A percentile compares a stretch with the other conserved stretches of the same genome.
phyloP scores from a whole-genome alignment of 176 grass and related monocot species.

The Rhynchospora breviuscula region DNA sequence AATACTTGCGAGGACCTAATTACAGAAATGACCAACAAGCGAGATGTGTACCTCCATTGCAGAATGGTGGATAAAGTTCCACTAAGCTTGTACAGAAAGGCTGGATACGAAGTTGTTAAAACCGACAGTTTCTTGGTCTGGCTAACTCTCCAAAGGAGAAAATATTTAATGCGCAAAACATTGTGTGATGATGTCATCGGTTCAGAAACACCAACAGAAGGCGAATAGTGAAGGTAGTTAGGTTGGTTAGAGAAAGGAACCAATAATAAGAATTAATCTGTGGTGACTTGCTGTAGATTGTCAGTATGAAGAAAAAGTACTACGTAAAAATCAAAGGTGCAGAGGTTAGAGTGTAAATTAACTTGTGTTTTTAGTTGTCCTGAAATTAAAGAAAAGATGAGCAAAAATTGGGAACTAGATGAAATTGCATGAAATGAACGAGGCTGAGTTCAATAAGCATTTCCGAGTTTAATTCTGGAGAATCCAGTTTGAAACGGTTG shows the following conservation, averaged over 20 bases:
- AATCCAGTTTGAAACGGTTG: too few species aligned
- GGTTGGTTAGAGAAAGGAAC: not conserved
- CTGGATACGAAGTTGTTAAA: conserved; percentile 47
- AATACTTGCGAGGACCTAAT: conserved; percentile 70
- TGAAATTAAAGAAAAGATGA: too few species aligned
- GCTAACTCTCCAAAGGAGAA: conserved; percentile 69
- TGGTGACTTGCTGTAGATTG: not conserved
- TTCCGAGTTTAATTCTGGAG: too few species aligned
- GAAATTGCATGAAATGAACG: too few species aligned
- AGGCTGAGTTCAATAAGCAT: too few species aligned
- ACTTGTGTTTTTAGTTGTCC: too few species aligned
- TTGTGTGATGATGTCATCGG: conserved; percentile 8
- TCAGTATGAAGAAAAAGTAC: not conserved
- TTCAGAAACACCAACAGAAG: not conserved
- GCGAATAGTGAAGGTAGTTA: not conserved
- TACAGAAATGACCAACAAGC: conserved; percentile 51
- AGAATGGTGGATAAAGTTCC: conserved; percentile 71
- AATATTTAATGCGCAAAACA: conserved; percentile 73
- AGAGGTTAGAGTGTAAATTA: not conserved
- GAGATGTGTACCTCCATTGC: conserved; percentile 67
- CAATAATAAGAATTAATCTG: not conserved
- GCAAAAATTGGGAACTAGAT: too few species aligned
- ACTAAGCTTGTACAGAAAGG: conserved; percentile 67
- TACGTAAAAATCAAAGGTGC: not conserved
- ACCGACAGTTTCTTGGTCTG: conserved; percentile 73